These are phyloP conservation scores for Apiosordaria backusii DNA, from an alignment of 495 filamentous ascomycete species.

Conservation along the genomic window DNA sequence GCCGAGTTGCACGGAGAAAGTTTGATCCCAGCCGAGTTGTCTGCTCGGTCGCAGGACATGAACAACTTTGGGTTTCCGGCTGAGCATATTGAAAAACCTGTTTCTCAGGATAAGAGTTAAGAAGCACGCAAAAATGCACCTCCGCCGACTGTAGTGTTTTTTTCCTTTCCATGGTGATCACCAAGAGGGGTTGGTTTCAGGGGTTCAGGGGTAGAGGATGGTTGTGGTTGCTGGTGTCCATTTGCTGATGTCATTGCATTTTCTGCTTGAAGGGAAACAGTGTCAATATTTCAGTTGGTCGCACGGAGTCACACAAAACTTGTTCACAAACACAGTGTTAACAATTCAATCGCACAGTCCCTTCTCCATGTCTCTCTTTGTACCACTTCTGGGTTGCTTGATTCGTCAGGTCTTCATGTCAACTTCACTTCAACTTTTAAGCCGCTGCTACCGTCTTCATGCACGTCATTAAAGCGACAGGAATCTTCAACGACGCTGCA, in stretches of 20 bases:
- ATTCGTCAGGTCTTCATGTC: neutral
- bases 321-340: neutral
- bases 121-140: neutral
- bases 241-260: neutral
- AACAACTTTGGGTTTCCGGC: neutral
- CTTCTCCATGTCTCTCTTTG: neutral
- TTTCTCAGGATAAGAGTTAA: neutral
- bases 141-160: no score
- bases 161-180: no score
- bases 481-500: neutral
- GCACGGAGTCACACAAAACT: neutral
- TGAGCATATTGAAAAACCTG: neutral
- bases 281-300: neutral
- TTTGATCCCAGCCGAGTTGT: neutral
- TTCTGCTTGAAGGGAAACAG: neutral
- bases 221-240: neutral
- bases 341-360: neutral
- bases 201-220: neutral
- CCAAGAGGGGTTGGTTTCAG: neutral
- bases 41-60: neutral
- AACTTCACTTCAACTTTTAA: neutral
- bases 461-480: neutral
- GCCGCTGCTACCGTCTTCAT: neutral
- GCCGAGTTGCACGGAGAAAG: neutral
- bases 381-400: neutral